Percentiles rank a stretch among this genome's conserved stretches.
Evolutionary conservation across 1,284 basidiomycete species (phyloP).

Genomic region (Ceratobasidium sp.): DNA sequence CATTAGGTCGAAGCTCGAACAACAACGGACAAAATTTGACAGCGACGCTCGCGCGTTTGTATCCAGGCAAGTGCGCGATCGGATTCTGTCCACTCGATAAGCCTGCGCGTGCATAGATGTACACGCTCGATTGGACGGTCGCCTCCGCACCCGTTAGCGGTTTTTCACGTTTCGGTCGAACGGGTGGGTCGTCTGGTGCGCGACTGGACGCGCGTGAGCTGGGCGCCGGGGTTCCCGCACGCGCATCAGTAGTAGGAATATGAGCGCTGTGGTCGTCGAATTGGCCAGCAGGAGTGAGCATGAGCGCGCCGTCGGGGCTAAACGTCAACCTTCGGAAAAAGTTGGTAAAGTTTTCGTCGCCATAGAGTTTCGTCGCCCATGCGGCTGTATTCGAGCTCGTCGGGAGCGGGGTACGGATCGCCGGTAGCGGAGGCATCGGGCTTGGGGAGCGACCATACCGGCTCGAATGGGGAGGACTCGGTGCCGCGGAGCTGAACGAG

Average conservation of each 20-base stretch:
- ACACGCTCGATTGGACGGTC: slow-evolving; percentile 63
- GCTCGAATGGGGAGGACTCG: slow-evolving; percentile 58
- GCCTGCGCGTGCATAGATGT: slow-evolving; percentile 95
- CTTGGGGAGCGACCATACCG: slow-evolving; percentile 84
- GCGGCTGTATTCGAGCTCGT: slow-evolving; percentile 55
- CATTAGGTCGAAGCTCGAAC: slow-evolving; percentile 81
- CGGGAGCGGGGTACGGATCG: slow-evolving; percentile 59
- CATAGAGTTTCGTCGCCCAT: slow-evolving; percentile 80
- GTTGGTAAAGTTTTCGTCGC: slow-evolving; percentile 94
- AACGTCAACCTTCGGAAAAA: slow-evolving; percentile 96
- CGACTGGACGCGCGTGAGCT: slow-evolving; percentile 36
- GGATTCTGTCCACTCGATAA: slow-evolving; percentile 79
- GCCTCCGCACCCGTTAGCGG: slow-evolving; percentile 20
- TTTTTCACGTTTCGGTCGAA: slow-evolving; percentile 38
- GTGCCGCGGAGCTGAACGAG: slow-evolving; percentile 85
- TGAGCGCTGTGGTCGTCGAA: slow-evolving; percentile 84
- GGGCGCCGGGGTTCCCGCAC: slow-evolving; percentile 47
- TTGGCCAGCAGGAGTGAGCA: slow-evolving; percentile 95
- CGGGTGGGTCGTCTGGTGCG: slow-evolving; percentile 43
- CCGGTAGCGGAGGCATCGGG: slow-evolving; percentile 83
- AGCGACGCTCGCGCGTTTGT: slow-evolving; percentile 94
- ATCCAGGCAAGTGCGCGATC: slow-evolving; percentile 93
- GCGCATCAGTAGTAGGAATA: slow-evolving; percentile 54
- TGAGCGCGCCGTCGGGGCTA: slow-evolving; percentile 91
- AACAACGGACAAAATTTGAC: slow-evolving; percentile 94